Evolutionary conservation across 345 rosid species (phyloP).

Genomic region (Hibiscus syriacus): DNA sequence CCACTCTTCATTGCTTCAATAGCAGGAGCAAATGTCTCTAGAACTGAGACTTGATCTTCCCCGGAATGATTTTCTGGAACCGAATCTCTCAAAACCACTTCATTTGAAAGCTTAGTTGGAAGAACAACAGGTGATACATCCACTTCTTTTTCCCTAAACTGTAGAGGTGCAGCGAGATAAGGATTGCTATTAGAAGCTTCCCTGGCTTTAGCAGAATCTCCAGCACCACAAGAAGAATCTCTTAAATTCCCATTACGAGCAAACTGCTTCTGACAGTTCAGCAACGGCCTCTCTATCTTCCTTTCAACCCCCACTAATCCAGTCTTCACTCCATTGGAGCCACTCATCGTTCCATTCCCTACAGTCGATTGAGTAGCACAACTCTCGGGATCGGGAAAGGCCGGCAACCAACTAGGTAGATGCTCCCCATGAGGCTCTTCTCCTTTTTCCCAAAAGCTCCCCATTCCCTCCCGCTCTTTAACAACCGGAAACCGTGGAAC

Average conservation of each 20-base stretch:
- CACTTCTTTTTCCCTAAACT: conserved; percentile 48
- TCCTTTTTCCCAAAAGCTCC: conserved; percentile 46
- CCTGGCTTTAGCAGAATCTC: conserved; percentile 24
- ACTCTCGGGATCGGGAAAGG: conserved; percentile 49
- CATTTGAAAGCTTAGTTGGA: conserved; percentile 42
- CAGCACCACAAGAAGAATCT: conserved; percentile 24
- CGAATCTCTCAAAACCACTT: conserved; percentile 19
- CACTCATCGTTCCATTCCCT: conserved; percentile 20
- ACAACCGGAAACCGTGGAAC: conserved; percentile 52
- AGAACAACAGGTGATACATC: conserved; percentile 35
- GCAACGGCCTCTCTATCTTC: conserved; percentile 26
- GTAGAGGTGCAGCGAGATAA: conserved; percentile 59
- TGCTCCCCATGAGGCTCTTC: conserved; percentile 61
- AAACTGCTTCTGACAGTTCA: conserved; percentile 31
- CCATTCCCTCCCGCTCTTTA: conserved; percentile 34
- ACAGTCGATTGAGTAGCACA: conserved; percentile 19
- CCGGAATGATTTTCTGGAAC: conserved; percentile 19
- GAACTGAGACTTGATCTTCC: conserved; percentile 31
- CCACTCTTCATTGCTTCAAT: conserved; percentile 37
- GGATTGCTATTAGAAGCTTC: conserved; percentile 40
- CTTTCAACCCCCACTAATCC: conserved; percentile 23
- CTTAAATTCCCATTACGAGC: conserved; percentile 32
- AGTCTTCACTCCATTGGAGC: conserved; percentile 18
- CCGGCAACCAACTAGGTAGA: conserved; percentile 76
- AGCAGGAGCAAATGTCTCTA: conserved; percentile 50